These are phyloP conservation scores for Exobasidium cylindrosporum DNA, from an alignment of 1,284 basidiomycete species.

Conservation along the genomic window DNA sequence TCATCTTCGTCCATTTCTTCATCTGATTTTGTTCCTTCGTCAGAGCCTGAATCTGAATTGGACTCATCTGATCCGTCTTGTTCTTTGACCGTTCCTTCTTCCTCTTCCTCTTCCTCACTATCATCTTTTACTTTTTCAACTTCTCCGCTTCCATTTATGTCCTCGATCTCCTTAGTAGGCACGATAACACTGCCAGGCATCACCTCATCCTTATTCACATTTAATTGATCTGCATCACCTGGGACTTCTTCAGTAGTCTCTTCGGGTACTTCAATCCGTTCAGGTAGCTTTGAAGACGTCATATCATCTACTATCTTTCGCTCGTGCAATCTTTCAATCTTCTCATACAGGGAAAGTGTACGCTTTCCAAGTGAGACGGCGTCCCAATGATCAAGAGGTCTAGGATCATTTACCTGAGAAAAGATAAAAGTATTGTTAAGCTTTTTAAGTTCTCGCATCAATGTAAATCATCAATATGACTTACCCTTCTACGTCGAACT, in stretches of 20 bases:
- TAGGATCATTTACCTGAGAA: constrained; percentile 6
- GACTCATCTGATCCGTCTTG: neutral
- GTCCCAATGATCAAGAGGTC: constrained; percentile 12
- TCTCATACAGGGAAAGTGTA: constrained; percentile 4
- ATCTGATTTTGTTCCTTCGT: neutral
- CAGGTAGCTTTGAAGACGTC: neutral
- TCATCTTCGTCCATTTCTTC: constrained; percentile 12
- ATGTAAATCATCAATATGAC: neutral
- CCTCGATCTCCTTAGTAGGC: neutral
- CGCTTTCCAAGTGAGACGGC: constrained; percentile 7
- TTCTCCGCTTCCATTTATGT: neutral
- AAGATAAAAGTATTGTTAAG: neutral
- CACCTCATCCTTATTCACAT: neutral
- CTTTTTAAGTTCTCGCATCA: neutral
- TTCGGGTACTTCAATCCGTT: constrained; percentile 1
- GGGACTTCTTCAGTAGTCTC: neutral
- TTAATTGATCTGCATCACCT: neutral
- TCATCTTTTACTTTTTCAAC: neutral
- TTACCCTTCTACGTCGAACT: constrained; percentile 8
- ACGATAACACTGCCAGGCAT: neutral
- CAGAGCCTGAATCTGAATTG: neutral
- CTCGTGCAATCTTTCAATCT: constrained; percentile 11
- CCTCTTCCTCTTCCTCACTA: neutral
- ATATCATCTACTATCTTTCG: constrained; percentile 7
- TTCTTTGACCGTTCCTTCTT: neutral